These are phyloP conservation scores for rapeseed (Brassica napus) DNA, from an alignment of 345 rosid genomes.

Conservation along the genomic window DNA sequence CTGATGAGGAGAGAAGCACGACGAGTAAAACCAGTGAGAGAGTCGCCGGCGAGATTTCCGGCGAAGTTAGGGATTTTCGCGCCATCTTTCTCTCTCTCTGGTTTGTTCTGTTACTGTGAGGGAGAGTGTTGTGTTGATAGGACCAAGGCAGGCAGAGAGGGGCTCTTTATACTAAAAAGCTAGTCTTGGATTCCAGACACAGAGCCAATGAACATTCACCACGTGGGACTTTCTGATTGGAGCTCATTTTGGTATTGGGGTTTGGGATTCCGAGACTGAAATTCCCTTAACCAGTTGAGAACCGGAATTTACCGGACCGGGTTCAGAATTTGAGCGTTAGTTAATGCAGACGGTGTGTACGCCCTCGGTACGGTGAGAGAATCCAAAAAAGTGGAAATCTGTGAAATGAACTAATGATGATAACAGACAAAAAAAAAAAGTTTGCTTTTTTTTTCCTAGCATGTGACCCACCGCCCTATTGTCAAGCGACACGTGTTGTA, in stretches of 20 bases:
- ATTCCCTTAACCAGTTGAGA: constrained; percentile 48
- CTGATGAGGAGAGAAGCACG: constrained; percentile 36
- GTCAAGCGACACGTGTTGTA: constrained; percentile 35
- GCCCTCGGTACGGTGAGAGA: constrained; percentile 43
- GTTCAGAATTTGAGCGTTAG: constrained; percentile 13
- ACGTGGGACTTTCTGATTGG: constrained; percentile 53
- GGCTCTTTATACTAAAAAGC: constrained; percentile 54
- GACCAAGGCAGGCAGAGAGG: constrained; percentile 13
- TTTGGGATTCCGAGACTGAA: constrained; percentile 47
- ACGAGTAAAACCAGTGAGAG: constrained; percentile 31
- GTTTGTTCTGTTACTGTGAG: not conserved
- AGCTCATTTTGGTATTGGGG: constrained; percentile 8
- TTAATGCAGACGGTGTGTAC: constrained; percentile 31
- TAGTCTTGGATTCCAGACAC: constrained; percentile 75
- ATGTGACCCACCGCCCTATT: constrained; percentile 42
- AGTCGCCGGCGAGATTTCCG: constrained; percentile 33
- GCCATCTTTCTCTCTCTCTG: constrained; percentile 54
- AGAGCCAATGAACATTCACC: constrained; percentile 35
- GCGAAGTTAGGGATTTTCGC: constrained; percentile 48
- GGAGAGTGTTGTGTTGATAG: not conserved
- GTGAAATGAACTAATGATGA: constrained; percentile 31
- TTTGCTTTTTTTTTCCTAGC: constrained; percentile 6
- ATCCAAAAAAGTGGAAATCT: constrained; percentile 30
- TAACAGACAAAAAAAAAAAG: not conserved
- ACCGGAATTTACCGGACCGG: constrained; percentile 9